A percentile compares a stretch with the other conserved stretches of the same genome.
These are phyloP conservation scores for Leccinum pachyderme DNA, from an alignment of 1,284 basidiomycete species.

Conservation along the genomic window DNA sequence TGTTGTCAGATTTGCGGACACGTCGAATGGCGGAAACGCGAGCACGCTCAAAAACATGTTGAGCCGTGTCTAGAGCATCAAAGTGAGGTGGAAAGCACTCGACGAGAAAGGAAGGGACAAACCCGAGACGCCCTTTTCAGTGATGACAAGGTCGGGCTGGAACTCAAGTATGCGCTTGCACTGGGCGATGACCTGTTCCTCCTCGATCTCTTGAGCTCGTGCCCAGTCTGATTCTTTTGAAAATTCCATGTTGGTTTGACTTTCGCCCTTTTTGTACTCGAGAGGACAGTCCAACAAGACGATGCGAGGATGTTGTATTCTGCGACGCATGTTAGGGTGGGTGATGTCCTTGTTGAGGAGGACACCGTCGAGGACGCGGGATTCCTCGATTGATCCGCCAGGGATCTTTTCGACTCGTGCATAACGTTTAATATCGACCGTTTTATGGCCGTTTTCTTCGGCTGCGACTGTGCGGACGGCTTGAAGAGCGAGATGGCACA, in stretches of 20 bases:
- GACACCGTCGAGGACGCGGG: constrained; percentile 84
- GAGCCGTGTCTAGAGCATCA: constrained; percentile 74
- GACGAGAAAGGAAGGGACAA: constrained; percentile 19
- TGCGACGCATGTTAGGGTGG: constrained; percentile 93
- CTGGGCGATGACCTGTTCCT: constrained; percentile 92
- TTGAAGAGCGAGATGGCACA: constrained; percentile 93
- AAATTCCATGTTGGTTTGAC: constrained; percentile 98
- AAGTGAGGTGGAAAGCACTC: background rate
- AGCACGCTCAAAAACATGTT: constrained; percentile 87
- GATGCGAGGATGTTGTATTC: constrained; percentile 90
- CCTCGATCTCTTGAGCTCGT: constrained; percentile 91
- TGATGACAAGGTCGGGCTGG: constrained; percentile 94
- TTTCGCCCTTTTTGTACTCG: constrained; percentile 99
- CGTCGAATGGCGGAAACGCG: constrained; percentile 92
- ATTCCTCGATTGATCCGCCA: constrained; percentile 96
- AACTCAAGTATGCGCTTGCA: constrained; percentile 89
- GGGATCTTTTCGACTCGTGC: constrained; percentile 97
- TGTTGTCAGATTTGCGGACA: constrained; percentile 98
- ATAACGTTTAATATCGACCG: constrained; percentile 97
- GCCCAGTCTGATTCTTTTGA: constrained; percentile 94
- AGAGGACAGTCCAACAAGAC: constrained; percentile 93
- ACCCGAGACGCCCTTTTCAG: constrained; percentile 92
- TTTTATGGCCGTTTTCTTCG: constrained; percentile 69
- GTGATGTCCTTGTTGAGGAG: constrained; percentile 99
- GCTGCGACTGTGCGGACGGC: constrained; percentile 82